phyloP scores from a whole-genome alignment of 1,284 basidiomycete species.

The Sutorius eximius region DNA sequence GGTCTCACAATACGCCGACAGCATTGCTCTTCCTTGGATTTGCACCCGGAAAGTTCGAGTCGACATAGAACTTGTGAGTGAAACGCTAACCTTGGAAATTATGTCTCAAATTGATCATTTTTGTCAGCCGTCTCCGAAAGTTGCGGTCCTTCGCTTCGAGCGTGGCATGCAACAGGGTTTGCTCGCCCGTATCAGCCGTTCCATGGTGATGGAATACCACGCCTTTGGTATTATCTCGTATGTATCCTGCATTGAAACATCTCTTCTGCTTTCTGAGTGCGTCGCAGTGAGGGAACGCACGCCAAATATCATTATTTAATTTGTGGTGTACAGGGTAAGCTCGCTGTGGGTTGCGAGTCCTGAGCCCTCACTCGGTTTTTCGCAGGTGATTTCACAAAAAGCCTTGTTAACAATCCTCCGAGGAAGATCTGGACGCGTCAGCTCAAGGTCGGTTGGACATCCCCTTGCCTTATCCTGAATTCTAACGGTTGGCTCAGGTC shows the following conservation, averaged over 20 bases:
- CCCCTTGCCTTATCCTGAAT: neutral
- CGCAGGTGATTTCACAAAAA: constrained; percentile 67
- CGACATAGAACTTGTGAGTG: constrained; percentile 69
- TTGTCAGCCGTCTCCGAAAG: constrained; percentile 57
- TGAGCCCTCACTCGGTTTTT: constrained; percentile 4
- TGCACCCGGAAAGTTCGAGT: constrained; percentile 72
- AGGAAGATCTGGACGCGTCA: constrained; percentile 69
- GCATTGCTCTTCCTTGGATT: constrained; percentile 72
- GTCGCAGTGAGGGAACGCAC: constrained; percentile 59
- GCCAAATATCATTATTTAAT: constrained; percentile 76
- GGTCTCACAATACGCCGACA: constrained; percentile 30
- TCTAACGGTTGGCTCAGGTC: constrained; percentile 44
- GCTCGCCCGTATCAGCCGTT: constrained; percentile 55
- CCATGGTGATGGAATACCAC: constrained; percentile 60
- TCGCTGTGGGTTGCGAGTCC: neutral
- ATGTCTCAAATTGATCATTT: constrained; percentile 5
- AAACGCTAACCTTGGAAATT: neutral
- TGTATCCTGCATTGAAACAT: constrained; percentile 18
- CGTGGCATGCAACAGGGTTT: constrained; percentile 67
- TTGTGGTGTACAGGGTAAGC: constrained; percentile 68
- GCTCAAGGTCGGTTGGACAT: constrained; percentile 52
- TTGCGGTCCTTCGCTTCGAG: constrained; percentile 57
- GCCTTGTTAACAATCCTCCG: constrained; percentile 68
- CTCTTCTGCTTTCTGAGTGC: constrained; percentile 14
- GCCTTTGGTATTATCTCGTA: constrained; percentile 62